These are phyloP conservation scores for Claviceps purpurea DNA, from an alignment of 2,329 filamentous ascomycete genomes.

Conservation along the genomic window DNA sequence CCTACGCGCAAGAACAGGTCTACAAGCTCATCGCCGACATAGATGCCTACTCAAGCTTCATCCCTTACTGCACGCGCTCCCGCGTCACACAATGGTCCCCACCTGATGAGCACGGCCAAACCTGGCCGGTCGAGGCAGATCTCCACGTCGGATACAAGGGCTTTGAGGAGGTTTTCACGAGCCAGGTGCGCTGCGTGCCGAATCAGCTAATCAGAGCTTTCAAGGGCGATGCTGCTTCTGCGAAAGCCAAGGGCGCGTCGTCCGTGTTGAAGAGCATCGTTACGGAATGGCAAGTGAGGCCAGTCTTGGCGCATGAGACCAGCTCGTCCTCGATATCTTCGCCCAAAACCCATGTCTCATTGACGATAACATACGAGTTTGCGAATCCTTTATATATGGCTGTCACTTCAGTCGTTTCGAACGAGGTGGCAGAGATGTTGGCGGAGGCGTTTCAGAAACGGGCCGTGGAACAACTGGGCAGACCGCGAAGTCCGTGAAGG, in stretches of 20 bases:
- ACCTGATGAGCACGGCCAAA: slow-evolving; percentile 33
- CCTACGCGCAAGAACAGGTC: slow-evolving; percentile 56
- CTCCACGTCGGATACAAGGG: slow-evolving; percentile 77
- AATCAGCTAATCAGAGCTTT: slow-evolving; percentile 63
- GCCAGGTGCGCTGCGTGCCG: slow-evolving; percentile 64
- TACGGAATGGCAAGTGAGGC: slow-evolving; percentile 55
- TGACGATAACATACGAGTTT: slow-evolving; percentile 74
- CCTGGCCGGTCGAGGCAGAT: slow-evolving; percentile 62
- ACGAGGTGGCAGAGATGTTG: slow-evolving; percentile 77
- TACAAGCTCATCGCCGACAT: slow-evolving; percentile 85
- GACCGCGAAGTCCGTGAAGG: not conserved
- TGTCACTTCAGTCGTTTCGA: slow-evolving; percentile 67
- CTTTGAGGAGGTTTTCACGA: slow-evolving; percentile 73
- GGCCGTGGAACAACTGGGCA: slow-evolving; percentile 37
- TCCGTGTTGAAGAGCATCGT: slow-evolving; percentile 53
- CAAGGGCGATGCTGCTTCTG: slow-evolving; percentile 41
- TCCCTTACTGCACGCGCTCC: slow-evolving; percentile 79
- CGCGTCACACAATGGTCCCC: slow-evolving; percentile 62
- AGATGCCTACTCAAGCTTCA: slow-evolving; percentile 67
- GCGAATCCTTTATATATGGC: slow-evolving; percentile 77
- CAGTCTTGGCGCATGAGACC: slow-evolving; percentile 16
- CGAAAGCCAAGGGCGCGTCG: slow-evolving; percentile 25
- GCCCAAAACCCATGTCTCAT: slow-evolving; percentile 51
- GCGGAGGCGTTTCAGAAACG: slow-evolving; percentile 84
- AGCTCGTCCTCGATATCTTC: slow-evolving; percentile 1